Evolutionary conservation across 2,329 filamentous ascomycete genomes (phyloP).

Genomic region (Verticillium isaacii): DNA sequence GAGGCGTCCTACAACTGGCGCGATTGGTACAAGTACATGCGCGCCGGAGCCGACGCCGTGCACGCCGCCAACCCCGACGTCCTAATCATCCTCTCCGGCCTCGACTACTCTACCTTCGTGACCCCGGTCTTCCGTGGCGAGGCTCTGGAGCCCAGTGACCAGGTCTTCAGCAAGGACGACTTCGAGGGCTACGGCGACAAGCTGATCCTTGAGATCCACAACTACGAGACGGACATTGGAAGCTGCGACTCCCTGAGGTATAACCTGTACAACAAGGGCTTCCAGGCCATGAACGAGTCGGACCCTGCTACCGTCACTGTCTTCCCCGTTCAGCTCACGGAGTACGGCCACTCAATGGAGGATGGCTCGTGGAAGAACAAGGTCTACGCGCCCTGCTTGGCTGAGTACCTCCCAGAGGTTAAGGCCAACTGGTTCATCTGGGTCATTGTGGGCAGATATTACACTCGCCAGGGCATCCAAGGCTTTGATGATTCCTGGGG

Average conservation of each 20-base stretch:
- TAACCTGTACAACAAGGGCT: conserved; percentile 46
- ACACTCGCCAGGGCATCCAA: conserved; percentile 45
- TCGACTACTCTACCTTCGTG: conserved; percentile 45
- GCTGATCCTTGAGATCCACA: conserved; percentile 57
- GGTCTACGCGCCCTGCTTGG: conserved; percentile 49
- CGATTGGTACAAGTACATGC: conserved; percentile 44
- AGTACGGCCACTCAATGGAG: conserved; percentile 47
- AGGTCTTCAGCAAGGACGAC: conserved; percentile 36
- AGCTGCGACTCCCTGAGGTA: conserved; percentile 41
- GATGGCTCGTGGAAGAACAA: conserved; percentile 30
- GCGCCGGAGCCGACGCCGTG: conserved; percentile 40
- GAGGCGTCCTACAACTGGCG: conserved; percentile 1
- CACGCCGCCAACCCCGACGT: conserved; percentile 46
- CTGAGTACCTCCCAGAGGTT: conserved; percentile 39
- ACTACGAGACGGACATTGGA: conserved; percentile 48
- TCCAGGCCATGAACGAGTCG: conserved; percentile 41
- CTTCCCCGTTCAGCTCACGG: conserved; percentile 47
- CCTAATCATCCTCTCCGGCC: conserved; percentile 50
- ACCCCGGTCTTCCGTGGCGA: conserved; percentile 40
- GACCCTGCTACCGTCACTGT: conserved; percentile 26
- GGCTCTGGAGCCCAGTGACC: conserved; percentile 40
- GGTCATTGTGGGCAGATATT: conserved; percentile 56
- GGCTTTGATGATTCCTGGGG: conserved; percentile 57
- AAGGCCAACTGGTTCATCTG: conserved; percentile 54
- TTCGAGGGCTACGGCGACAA: conserved; percentile 47